Percentiles rank a stretch among this genome's conserved stretches.
Evolutionary conservation across 495 filamentous ascomycete genomes (phyloP).

Genomic region (Daldinia childiae): DNA sequence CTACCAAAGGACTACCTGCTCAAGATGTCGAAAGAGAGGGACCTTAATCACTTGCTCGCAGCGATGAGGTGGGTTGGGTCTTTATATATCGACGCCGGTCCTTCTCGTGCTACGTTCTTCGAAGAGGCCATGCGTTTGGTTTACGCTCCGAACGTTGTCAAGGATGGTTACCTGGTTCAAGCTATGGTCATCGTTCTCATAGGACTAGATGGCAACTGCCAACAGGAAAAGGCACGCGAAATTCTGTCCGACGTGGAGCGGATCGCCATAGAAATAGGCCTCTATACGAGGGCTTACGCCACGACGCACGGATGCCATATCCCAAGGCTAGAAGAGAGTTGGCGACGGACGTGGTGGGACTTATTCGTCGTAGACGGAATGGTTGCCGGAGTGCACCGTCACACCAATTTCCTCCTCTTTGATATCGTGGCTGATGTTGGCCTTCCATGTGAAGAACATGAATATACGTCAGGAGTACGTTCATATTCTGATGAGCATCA

Average conservation of each 20-base stretch:
- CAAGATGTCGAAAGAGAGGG: constrained; percentile 55
- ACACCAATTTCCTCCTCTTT: constrained; percentile 66
- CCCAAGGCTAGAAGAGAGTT: constrained; percentile 70
- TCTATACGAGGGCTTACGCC: constrained; percentile 70
- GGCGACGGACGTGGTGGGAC: constrained; percentile 93
- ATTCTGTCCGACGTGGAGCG: constrained; percentile 73
- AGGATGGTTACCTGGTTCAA: constrained; percentile 77
- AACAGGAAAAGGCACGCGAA: constrained; percentile 70
- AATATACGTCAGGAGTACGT: constrained; percentile 72
- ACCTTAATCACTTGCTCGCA: constrained; percentile 58
- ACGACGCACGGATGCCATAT: constrained; percentile 56
- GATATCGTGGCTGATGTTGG: constrained; percentile 66
- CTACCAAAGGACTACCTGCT: constrained; percentile 60
- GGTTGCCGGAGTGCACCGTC: constrained; percentile 65
- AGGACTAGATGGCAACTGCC: constrained; percentile 77
- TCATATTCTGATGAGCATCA: not conserved
- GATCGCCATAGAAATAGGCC: constrained; percentile 75
- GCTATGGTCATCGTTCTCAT: constrained; percentile 79
- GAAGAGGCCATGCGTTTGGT: constrained; percentile 65
- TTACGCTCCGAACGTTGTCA: constrained; percentile 58
- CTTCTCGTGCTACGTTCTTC: constrained; percentile 61
- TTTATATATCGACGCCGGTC: constrained; percentile 63
- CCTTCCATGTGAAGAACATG: constrained; percentile 80
- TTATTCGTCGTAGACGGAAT: constrained; percentile 81
- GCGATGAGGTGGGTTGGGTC: constrained; percentile 78